Conservation (phyloP, 108 stramenopile genomes). For the Skeletonema menzelii region DNA sequence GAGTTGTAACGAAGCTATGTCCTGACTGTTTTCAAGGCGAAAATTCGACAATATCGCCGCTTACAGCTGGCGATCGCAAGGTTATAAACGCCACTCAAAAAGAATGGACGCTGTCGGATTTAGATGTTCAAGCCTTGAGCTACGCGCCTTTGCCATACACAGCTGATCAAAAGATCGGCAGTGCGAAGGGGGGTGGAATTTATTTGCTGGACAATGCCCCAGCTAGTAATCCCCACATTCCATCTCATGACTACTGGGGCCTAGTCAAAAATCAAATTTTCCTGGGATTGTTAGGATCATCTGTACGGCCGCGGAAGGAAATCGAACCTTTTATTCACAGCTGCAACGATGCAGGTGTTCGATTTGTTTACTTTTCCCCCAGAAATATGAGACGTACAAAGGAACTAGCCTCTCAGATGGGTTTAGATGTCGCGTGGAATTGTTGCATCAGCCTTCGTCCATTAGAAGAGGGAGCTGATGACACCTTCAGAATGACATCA, state of each 20-base stretch:
- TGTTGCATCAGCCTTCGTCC: slow-evolving; percentile 92
- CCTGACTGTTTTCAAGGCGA: slow-evolving; percentile 80
- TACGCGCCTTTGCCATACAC: slow-evolving; percentile 93
- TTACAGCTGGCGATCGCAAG: slow-evolving; percentile 59
- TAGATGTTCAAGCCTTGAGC: slow-evolving; percentile 91
- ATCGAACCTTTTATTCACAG: slow-evolving; percentile 83
- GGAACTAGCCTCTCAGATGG: slow-evolving; percentile 93
- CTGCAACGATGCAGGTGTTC: slow-evolving; percentile 87
- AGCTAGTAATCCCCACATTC: slow-evolving; percentile 17
- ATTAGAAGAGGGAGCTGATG: slow-evolving; percentile 75
- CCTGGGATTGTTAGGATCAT: slow-evolving; percentile 92
- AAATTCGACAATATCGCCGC: slow-evolving; percentile 83
- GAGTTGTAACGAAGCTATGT: slow-evolving; percentile 70
- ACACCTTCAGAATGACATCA: slow-evolving; percentile 89
- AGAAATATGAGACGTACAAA: slow-evolving; percentile 98
- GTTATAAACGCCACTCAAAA: slow-evolving; percentile 79
- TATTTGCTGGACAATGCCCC: slow-evolving; percentile 62
- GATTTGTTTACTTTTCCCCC: slow-evolving; percentile 97
- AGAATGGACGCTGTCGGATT: slow-evolving; percentile 88
- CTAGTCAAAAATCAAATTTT: slow-evolving; percentile 90
- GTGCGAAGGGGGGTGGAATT: slow-evolving; percentile 32
- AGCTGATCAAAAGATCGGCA: slow-evolving; percentile 54
- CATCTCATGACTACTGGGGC: slow-evolving; percentile 55
- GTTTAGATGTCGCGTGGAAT: slow-evolving; percentile 96
- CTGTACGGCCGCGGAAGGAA: slow-evolving; percentile 87